These are phyloP conservation scores for Mixia osmundae DNA, from an alignment of 1,284 basidiomycete genomes.

Conservation along the genomic window DNA sequence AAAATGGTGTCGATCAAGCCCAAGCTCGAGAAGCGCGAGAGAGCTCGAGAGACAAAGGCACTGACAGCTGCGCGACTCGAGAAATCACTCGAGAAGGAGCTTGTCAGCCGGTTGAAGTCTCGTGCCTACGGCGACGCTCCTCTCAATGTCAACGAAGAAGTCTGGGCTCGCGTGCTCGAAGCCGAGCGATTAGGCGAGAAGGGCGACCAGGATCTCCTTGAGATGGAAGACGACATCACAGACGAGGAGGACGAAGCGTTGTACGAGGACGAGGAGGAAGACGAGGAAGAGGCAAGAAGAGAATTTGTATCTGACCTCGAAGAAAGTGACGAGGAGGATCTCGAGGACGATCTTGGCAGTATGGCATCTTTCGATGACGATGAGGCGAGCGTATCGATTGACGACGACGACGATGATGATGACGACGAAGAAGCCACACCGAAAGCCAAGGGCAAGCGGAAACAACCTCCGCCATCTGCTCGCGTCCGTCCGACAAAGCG, in stretches of 20 bases:
- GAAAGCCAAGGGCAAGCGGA: constrained; percentile 27
- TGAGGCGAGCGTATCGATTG: constrained; percentile 17
- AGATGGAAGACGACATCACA: not conserved
- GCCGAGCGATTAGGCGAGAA: constrained; percentile 33
- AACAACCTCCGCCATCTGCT: constrained; percentile 27
- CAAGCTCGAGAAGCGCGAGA: constrained; percentile 86
- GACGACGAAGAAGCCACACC: constrained; percentile 25
- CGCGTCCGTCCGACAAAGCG: constrained; percentile 36
- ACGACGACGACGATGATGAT: constrained; percentile 14
- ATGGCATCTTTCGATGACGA: constrained; percentile 11
- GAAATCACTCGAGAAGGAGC: constrained; percentile 82
- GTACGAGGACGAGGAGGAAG: constrained; percentile 29
- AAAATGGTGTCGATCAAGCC: constrained; percentile 90
- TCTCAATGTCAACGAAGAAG: constrained; percentile 90
- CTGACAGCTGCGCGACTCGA: constrained; percentile 83
- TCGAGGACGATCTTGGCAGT: constrained; percentile 4
- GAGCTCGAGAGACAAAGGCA: constrained; percentile 80
- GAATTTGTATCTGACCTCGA: constrained; percentile 4
- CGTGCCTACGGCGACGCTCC: constrained; percentile 96
- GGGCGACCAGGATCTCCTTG: constrained; percentile 27
- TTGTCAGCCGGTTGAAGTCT: constrained; percentile 78
- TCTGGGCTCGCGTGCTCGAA: constrained; percentile 78
- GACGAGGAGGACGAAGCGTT: constrained; percentile 24
- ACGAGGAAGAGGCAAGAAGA: constrained; percentile 21
- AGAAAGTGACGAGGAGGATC: constrained; percentile 3